A percentile compares a stretch with the other conserved stretches of the same genome.
phyloP scores from a whole-genome alignment of 1,284 basidiomycete genomes.

The Leccinum subrobustum region DNA sequence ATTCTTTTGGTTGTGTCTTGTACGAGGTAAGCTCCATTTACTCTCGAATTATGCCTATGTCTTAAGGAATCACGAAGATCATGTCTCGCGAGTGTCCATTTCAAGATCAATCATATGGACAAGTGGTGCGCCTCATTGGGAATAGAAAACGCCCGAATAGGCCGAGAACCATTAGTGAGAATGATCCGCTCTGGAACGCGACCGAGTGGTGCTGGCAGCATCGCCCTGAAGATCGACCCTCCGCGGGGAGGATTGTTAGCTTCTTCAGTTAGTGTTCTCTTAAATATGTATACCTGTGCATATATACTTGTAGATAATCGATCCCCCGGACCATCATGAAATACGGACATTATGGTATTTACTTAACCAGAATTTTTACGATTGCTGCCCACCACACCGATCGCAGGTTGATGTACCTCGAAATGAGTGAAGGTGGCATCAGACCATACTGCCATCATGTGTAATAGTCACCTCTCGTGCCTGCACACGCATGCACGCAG shows the following conservation, averaged over 20 bases:
- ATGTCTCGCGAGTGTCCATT: slow-evolving; percentile 26
- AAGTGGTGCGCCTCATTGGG: background rate
- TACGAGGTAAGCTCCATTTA: slow-evolving; percentile 27
- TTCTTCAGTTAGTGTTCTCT: background rate
- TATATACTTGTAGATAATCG: background rate
- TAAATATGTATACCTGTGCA: background rate
- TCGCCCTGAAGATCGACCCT: slow-evolving; percentile 16
- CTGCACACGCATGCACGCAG: too few species aligned
- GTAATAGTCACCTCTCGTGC: background rate
- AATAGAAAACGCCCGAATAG: slow-evolving; percentile 4
- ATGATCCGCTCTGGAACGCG: slow-evolving; percentile 19
- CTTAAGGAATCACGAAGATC: slow-evolving; percentile 20
- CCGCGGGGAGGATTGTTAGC: slow-evolving; percentile 7
- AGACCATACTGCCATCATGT: too few species aligned
- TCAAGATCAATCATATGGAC: background rate
- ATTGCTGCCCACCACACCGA: background rate
- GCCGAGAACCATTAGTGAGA: slow-evolving; percentile 6
- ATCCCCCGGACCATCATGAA: background rate
- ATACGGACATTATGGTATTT: background rate
- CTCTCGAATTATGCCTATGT: background rate
- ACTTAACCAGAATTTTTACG: background rate
- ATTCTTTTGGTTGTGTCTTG: slow-evolving; percentile 31
- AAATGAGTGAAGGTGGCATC: background rate
- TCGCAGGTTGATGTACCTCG: background rate
- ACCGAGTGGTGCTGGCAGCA: slow-evolving; percentile 12